phyloP scores from a whole-genome alignment of 176 grass and related monocot genomes.

The Triticum monococcum region DNA sequence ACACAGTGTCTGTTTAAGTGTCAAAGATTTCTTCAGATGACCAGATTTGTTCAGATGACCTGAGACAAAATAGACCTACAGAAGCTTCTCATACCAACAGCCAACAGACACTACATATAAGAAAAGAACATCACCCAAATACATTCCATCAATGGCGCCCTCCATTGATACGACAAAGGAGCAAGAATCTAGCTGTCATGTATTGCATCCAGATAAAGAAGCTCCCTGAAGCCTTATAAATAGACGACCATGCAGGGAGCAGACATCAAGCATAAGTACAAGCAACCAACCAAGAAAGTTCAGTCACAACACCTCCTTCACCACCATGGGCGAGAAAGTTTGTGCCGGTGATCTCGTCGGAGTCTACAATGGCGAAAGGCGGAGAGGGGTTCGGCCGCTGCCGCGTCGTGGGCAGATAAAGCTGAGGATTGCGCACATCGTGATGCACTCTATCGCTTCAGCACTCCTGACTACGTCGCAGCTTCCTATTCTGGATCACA shows the following conservation, averaged over 20 bases:
- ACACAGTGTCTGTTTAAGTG: conserved; percentile 12
- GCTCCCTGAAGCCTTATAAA: conserved; percentile 40
- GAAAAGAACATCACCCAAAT: neutral
- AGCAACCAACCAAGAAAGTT: neutral
- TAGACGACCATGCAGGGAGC: neutral
- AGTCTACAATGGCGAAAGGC: too few relatives aligned
- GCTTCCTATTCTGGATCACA: conserved; percentile 26
- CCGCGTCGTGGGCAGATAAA: too few relatives aligned
- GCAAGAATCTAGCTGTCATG: conserved; percentile 38
- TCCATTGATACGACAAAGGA: conserved; percentile 8
- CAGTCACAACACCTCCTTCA: conserved; percentile 24
- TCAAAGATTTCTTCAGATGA: conserved; percentile 38
- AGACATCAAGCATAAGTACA: neutral
- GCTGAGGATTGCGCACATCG: too few relatives aligned
- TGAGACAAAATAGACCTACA: conserved; percentile 22
- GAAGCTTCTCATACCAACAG: conserved; percentile 30
- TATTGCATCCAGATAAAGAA: conserved; percentile 9
- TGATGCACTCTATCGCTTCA: too few relatives aligned
- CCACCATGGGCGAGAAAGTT: too few relatives aligned
- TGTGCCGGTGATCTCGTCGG: too few relatives aligned
- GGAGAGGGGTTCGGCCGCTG: too few relatives aligned
- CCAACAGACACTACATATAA: conserved; percentile 34
- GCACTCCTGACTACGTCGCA: too few relatives aligned
- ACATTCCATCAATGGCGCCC: neutral
- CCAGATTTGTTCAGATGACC: conserved; percentile 24